Percentiles rank a stretch among this genome's conserved stretches.
phyloP scores from a whole-genome alignment of 768 basidiomycete species.

The Boletellus sp. region DNA sequence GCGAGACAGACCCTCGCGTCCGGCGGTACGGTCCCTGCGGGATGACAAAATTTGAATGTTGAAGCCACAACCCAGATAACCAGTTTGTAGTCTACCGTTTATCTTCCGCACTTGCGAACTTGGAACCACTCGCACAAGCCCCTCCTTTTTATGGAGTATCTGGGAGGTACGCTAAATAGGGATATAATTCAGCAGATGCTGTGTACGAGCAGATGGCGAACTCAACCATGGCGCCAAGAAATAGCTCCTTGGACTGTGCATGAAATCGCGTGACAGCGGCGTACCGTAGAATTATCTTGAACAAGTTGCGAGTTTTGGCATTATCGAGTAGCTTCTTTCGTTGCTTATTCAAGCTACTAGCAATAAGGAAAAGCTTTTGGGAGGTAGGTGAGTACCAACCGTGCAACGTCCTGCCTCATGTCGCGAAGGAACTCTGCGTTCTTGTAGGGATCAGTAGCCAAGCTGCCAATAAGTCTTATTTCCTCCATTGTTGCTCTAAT shows the following conservation, averaged over 20 bases:
- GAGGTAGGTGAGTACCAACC: background rate
- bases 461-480: background rate
- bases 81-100: background rate
- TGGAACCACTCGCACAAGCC: background rate
- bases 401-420: background rate
- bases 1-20: background rate
- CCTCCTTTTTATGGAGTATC: background rate
- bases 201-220: background rate
- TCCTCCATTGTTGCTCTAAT: slow-evolving; percentile 6
- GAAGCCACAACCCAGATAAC: background rate
- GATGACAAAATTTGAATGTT: background rate
- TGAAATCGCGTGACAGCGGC: background rate
- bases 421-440: background rate
- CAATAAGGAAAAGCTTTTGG: too few species aligned
- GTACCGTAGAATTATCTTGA: background rate
- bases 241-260: background rate
- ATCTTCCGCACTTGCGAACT: background rate
- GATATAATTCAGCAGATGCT: background rate
- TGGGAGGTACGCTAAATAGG: background rate
- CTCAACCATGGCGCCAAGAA: background rate
- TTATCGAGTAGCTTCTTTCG: background rate
- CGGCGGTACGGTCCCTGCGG: background rate
- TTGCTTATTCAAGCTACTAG: background rate
- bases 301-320: background rate
- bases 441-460: slow-evolving; percentile 2